Conservation (phyloP, 352 stramenopile species). For the Saprolegnia parasitica region DNA sequence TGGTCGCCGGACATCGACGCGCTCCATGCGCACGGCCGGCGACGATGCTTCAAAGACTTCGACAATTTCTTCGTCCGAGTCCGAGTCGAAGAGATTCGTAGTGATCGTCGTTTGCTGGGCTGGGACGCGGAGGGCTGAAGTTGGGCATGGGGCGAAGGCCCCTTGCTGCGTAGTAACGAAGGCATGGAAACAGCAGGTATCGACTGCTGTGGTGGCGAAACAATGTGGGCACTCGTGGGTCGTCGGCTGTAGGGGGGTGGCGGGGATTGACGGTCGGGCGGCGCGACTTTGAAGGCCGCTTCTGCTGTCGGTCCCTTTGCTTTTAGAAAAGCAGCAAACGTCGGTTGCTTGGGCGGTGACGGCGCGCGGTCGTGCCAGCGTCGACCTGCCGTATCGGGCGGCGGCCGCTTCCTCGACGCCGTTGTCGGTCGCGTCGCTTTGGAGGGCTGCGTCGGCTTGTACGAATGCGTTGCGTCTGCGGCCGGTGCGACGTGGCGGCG, state of each 20-base stretch:
- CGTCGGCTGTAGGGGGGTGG: not conserved
- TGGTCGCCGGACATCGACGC: slow-evolving; percentile 1
- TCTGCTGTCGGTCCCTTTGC: not conserved
- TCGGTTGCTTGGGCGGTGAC: not conserved
- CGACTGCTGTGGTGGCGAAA: not conserved
- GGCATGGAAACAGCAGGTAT: not conserved
- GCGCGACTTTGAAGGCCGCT: not conserved
- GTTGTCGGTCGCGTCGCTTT: slow-evolving; percentile 34
- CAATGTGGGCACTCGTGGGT: not conserved
- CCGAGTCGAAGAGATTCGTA: slow-evolving; percentile 10
- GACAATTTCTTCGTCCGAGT: slow-evolving; percentile 21
- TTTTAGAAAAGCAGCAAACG: not conserved
- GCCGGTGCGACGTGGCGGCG: slow-evolving; percentile 9
- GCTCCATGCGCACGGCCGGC: not conserved
- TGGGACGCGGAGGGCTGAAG: not conserved
- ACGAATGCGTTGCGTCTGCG: slow-evolving; percentile 9
- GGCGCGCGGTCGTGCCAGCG: slow-evolving; percentile 9
- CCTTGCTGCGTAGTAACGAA: too few species aligned
- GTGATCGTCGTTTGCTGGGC: slow-evolving; percentile 6
- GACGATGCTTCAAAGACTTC: slow-evolving; percentile 8
- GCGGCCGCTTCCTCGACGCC: slow-evolving; percentile 40
- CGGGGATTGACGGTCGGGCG: not conserved
- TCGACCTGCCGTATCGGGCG: not conserved
- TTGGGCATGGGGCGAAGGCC: not conserved
- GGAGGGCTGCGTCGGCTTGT: slow-evolving; percentile 26